Evolutionary conservation across 768 basidiomycete genomes (phyloP).

Genomic region (Tricholoma saponaceum): DNA sequence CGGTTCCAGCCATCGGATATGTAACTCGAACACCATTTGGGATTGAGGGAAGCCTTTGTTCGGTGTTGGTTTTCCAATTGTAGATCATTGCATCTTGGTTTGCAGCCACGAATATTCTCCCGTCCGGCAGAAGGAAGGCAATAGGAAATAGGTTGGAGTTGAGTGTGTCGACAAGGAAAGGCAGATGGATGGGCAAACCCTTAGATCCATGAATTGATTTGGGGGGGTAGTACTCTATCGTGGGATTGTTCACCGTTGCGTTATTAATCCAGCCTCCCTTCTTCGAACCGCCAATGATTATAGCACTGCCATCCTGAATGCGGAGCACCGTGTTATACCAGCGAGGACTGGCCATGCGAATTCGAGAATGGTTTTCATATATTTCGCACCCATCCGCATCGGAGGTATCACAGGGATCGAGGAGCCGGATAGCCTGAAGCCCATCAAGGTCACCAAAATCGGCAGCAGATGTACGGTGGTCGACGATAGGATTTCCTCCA

Average conservation of each 20-base stretch:
- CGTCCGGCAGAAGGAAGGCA: conserved; percentile 67
- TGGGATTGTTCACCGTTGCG: conserved; percentile 74
- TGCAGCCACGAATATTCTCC: conserved; percentile 70
- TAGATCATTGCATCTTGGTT: conserved; percentile 80
- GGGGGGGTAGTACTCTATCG: conserved; percentile 78
- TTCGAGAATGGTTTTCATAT: conserved; percentile 56
- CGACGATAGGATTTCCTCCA: conserved; percentile 79
- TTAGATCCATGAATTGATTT: conserved; percentile 66
- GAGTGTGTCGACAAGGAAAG: conserved; percentile 66
- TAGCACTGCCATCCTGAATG: conserved; percentile 72
- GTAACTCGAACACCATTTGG: conserved; percentile 80
- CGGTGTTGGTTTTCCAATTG: conserved; percentile 63
- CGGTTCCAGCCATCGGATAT: conserved; percentile 80
- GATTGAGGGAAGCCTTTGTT: conserved; percentile 58
- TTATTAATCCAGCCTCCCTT: conserved; percentile 89
- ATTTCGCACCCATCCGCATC: conserved; percentile 51
- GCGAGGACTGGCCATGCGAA: conserved; percentile 73
- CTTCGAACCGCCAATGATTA: conserved; percentile 79
- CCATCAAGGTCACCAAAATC: conserved; percentile 78
- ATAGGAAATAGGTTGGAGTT: conserved; percentile 84
- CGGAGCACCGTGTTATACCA: conserved; percentile 79
- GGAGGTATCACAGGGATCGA: conserved; percentile 58
- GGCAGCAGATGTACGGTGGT: conserved; percentile 54
- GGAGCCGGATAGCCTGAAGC: conserved; percentile 66
- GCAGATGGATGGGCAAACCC: conserved; percentile 60